These are phyloP conservation scores for Magnolia officinalis DNA, from an alignment of 164 flowering plant genomes.

Conservation along the genomic window DNA sequence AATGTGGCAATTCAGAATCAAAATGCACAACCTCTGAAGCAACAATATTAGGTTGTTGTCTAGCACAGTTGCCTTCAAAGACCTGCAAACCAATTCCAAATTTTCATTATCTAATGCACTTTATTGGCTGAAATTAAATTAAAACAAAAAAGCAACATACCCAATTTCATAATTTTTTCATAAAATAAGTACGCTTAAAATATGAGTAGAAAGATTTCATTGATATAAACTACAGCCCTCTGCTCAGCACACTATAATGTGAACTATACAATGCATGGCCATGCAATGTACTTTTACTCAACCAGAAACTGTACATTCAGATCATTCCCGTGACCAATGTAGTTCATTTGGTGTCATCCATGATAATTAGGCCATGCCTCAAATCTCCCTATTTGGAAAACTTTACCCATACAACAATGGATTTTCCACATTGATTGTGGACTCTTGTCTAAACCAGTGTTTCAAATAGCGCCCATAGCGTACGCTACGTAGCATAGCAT, in stretches of 20 bases:
- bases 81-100: conserved; percentile 41
- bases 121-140: background rate
- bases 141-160: background rate
- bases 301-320: background rate
- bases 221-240: background rate
- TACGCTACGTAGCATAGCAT: no score
- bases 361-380: background rate
- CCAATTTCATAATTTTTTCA: background rate
- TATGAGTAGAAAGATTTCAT: background rate
- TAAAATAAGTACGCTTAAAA: background rate
- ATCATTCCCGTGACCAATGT: background rate
- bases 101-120: background rate
- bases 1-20: conserved; percentile 82
- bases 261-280: no score
- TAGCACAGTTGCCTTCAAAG: conserved; percentile 86
- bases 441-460: no score
- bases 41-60: conserved; percentile 69
- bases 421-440: background rate
- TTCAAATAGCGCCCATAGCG: no score
- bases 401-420: background rate
- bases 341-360: background rate
- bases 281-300: background rate
- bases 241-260: background rate
- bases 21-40: conserved; percentile 66
- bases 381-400: background rate